A percentile compares a stretch with the other conserved stretches of the same genome.
These are phyloP conservation scores for Protomyces pachydermus DNA, from an alignment of 1,139 yeast genomes.

Conservation along the genomic window DNA sequence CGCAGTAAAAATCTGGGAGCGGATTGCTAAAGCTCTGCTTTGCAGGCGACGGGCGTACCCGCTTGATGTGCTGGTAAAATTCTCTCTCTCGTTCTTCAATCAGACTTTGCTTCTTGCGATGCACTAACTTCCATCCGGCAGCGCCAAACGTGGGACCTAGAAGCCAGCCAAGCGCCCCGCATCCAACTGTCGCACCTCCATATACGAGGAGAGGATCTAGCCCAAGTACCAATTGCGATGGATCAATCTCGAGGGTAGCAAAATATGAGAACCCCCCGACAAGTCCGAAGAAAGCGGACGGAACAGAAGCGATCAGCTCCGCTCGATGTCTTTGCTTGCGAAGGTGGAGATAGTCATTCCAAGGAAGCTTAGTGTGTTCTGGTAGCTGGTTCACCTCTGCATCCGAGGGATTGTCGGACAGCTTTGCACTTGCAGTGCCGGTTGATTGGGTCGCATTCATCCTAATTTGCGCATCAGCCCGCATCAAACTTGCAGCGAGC, in stretches of 20 bases:
- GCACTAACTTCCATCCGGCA: slow-evolving; percentile 53
- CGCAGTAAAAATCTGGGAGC: slow-evolving; percentile 96
- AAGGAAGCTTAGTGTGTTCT: slow-evolving; percentile 10
- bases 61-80: slow-evolving; percentile 66
- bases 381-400: slow-evolving; percentile 5
- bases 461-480: no score
- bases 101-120: slow-evolving; percentile 38
- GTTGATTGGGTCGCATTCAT: not conserved
- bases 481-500: no score
- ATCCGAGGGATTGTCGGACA: slow-evolving; percentile 16
- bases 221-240: slow-evolving; percentile 76
- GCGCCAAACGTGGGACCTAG: slow-evolving; percentile 82
- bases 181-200: slow-evolving; percentile 59
- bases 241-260: slow-evolving; percentile 68
- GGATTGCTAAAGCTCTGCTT: slow-evolving; percentile 89
- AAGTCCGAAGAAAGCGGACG: slow-evolving; percentile 66
- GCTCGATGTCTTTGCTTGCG: slow-evolving; percentile 70
- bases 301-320: slow-evolving; percentile 60
- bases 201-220: slow-evolving; percentile 78
- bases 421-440: not conserved
- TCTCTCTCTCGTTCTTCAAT: slow-evolving; percentile 48
- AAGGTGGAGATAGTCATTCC: slow-evolving; percentile 54
- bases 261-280: slow-evolving; percentile 69
- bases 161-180: slow-evolving; percentile 74
- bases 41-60: slow-evolving; percentile 88